These are phyloP conservation scores for Penicillium steckii DNA, from an alignment of 495 filamentous ascomycete species.

Conservation along the genomic window DNA sequence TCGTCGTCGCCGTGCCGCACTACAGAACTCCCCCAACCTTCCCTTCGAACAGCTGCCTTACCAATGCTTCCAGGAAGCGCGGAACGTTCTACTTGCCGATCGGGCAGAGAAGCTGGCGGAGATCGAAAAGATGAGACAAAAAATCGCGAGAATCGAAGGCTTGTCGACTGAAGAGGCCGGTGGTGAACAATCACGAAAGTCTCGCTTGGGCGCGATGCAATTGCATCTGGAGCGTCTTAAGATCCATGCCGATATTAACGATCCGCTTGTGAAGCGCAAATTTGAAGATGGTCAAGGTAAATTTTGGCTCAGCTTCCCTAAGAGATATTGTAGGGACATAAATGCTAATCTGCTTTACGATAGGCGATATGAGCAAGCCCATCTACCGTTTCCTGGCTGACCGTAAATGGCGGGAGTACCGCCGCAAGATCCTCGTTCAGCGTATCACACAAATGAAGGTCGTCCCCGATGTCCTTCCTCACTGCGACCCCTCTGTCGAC, in stretches of 20 bases:
- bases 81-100: constrained; percentile 76
- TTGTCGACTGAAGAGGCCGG: constrained; percentile 57
- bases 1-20: constrained; percentile 74
- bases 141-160: constrained; percentile 59
- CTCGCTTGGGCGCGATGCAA: constrained; percentile 66
- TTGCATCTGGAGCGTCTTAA: constrained; percentile 76
- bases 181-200: constrained; percentile 61
- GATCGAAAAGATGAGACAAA: constrained; percentile 57
- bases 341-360: constrained; percentile 8
- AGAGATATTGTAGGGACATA: neutral
- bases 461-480: constrained; percentile 87
- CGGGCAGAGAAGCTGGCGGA: constrained; percentile 73
- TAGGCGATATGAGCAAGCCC: constrained; percentile 93
- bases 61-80: constrained; percentile 96
- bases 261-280: constrained; percentile 87
- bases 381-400: constrained; percentile 92
- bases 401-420: constrained; percentile 81
- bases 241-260: constrained; percentile 92
- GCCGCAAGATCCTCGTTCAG: constrained; percentile 73
- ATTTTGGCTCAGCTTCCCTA: constrained; percentile 18
- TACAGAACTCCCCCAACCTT: constrained; percentile 63
- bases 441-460: constrained; percentile 86
- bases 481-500: constrained; percentile 74
- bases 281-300: constrained; percentile 91
- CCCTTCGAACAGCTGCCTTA: constrained; percentile 93